These are phyloP conservation scores for Apiotrichum sp. DNA, from an alignment of 1,284 basidiomycete species.

Conservation along the genomic window DNA sequence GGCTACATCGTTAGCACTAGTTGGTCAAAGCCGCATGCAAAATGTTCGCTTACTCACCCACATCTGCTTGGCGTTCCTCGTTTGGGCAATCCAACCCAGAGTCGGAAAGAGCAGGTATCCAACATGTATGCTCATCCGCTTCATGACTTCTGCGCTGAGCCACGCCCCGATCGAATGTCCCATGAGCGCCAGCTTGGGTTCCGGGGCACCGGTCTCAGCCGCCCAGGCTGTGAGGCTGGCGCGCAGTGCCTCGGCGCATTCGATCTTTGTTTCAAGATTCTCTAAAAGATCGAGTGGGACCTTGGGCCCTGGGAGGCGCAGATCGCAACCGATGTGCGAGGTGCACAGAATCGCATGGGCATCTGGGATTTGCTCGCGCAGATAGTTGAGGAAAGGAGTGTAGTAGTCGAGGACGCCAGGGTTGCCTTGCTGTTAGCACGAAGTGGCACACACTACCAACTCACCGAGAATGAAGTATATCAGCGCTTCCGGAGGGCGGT, in stretches of 20 bases:
- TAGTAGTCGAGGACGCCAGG: constrained; percentile 46
- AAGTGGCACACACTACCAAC: constrained; percentile 3
- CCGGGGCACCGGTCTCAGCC: not conserved
- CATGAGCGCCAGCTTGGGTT: constrained; percentile 32
- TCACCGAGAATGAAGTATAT: constrained; percentile 37
- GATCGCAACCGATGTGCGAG: constrained; percentile 43
- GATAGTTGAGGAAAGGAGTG: constrained; percentile 36
- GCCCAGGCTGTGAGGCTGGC: constrained; percentile 27
- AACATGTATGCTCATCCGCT: constrained; percentile 15
- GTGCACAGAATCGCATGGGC: constrained; percentile 39
- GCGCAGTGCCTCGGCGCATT: constrained; percentile 29
- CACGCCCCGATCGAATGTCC: constrained; percentile 45
- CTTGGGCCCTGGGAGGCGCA: constrained; percentile 13
- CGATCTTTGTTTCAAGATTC: constrained; percentile 41
- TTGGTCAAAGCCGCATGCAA: not conserved
- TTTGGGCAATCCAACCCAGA: constrained; percentile 38
- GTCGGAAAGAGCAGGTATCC: constrained; percentile 41
- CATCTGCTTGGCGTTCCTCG: constrained; percentile 37
- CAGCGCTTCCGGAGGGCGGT: constrained; percentile 22
- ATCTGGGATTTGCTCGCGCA: constrained; percentile 35
- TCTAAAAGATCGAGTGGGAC: constrained; percentile 29
- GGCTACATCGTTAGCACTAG: constrained; percentile 25
- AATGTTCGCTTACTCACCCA: constrained; percentile 24
- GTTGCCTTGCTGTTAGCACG: constrained; percentile 38
- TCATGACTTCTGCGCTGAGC: constrained; percentile 37